Base-by-base conservation (phyloP, 345 rosid genomes). In the Lepidium aucheri region DNA sequence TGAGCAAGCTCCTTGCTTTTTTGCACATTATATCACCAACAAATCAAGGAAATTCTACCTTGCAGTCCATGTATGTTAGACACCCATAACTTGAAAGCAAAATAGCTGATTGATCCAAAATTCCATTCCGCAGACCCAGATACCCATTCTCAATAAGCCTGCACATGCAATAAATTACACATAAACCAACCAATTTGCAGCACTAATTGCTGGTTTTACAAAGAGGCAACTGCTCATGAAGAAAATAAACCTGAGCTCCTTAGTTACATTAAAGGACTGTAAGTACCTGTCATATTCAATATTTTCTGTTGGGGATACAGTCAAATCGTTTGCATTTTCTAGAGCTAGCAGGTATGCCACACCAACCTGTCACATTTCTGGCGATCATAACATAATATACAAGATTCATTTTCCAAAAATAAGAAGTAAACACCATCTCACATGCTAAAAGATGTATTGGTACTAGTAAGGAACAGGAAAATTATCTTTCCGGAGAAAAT, bases 31-130 rank as follows among this genome's bases (percentile, higher is more conserved):
- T 54, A 67, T 34, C 28, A 55, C 38, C 61, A 49, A 56, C 34
- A 63, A 65, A 35, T 43, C 26, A 35, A 39, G n/a, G 35, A 55
- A 70, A 36, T 13, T 35, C 74, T 86, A 94, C 96, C 92, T 86
- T 90, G 86, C 99, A 90, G 77, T 94, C 77, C 92, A 94, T 88
- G 81, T 63, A 80, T 45, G 88, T 86, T 68, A 94, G 85, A 77
- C 92, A 86, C 61, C 95, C 92, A 42, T 78, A 72, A 50, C 85
- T 70, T 65, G 99, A 94, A 69, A 94, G 91, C 73, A 94, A 59
- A 56, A 94, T 88, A 63, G 96, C 96, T 39, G 99, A 94, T 59
- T 90, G 99, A 79, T 94, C 99, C 77, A 94, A 67, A 70, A 94
- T 90, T 68, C 97, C 99, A 77, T 94, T 94, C 77, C 76, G 77